These are phyloP conservation scores for Prunus campanulata DNA, from an alignment of 306 rosid species.

Conservation along the genomic window DNA sequence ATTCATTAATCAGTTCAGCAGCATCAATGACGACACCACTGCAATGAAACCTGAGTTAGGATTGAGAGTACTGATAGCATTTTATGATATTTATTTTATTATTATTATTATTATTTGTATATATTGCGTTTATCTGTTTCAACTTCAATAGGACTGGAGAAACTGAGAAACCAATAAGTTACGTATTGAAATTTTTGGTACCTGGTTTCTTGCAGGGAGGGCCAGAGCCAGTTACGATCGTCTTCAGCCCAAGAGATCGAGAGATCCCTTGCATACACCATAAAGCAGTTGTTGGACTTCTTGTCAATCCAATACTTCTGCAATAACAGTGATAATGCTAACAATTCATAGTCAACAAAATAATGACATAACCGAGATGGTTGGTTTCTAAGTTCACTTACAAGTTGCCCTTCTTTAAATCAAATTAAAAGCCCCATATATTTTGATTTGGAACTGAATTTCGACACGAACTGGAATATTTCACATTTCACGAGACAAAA, in stretches of 20 bases:
- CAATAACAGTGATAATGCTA: background rate
- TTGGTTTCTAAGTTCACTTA: background rate
- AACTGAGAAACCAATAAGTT: background rate
- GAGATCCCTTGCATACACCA: conserved; percentile 67
- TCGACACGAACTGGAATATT: background rate
- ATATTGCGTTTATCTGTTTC: background rate
- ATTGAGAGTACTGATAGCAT: background rate
- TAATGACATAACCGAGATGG: background rate
- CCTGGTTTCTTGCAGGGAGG: conserved; percentile 44
- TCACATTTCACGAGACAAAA: background rate
- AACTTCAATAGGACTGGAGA: too few species aligned
- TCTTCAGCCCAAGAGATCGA: conserved; percentile 55
- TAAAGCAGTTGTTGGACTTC: conserved; percentile 51
- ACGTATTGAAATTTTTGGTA: conserved; percentile 4
- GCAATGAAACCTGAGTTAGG: conserved; percentile 16
- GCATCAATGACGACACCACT: conserved; percentile 49
- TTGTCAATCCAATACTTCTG: conserved; percentile 49
- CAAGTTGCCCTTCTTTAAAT: too few species aligned
- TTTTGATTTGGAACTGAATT: background rate
- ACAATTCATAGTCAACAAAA: background rate
- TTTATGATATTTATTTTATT: background rate
- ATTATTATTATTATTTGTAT: too few species aligned
- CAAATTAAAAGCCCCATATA: too few species aligned
- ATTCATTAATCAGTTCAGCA: conserved; percentile 53
- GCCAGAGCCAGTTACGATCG: conserved; percentile 56